Percentiles rank a stretch among this genome's conserved stretches.
Evolutionary conservation across 1,139 yeast genomes (phyloP).

Genomic region (Kodamaea ohmeri): DNA sequence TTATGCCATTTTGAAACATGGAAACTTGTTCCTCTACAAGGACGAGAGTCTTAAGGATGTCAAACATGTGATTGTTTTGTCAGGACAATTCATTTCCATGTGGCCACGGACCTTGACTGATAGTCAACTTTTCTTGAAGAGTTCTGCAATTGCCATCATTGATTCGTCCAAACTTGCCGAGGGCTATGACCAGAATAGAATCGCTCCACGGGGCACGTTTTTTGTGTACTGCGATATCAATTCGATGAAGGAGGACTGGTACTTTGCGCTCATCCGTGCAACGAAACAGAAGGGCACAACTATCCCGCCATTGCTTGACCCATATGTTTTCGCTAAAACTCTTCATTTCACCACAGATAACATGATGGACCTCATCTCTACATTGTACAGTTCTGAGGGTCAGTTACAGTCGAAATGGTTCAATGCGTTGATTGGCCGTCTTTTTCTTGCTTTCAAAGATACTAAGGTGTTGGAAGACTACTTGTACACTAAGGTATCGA

Average conservation of each 20-base stretch:
- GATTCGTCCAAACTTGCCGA: conserved; percentile 21
- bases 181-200: conserved; percentile 3
- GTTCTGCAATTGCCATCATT: conserved; percentile 72
- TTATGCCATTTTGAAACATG: conserved; percentile 73
- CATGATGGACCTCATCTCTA: conserved; percentile 70
- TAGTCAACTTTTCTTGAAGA: conserved; percentile 74
- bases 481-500: conserved; percentile 58
- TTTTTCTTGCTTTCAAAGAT: conserved; percentile 71
- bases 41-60: conserved; percentile 66
- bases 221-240: conserved; percentile 76
- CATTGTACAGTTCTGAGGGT: conserved; percentile 76
- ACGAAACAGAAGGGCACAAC: conserved; percentile 50
- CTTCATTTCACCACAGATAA: conserved; percentile 69
- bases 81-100: conserved; percentile 66
- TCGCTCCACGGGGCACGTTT: conserved; percentile 54
- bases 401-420: conserved; percentile 86
- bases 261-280: conserved; percentile 76
- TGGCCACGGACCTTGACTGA: conserved; percentile 83
- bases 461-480: conserved; percentile 63
- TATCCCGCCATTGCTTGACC: conserved; percentile 21
- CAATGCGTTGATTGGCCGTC: conserved; percentile 79
- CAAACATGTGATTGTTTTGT: conserved; percentile 74
- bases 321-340: conserved; percentile 60
- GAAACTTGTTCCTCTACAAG: conserved; percentile 77
- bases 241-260: conserved; percentile 88